Base-by-base conservation (phyloP, 2,329 filamentous ascomycete species). In the Aspergillus unguis region DNA sequence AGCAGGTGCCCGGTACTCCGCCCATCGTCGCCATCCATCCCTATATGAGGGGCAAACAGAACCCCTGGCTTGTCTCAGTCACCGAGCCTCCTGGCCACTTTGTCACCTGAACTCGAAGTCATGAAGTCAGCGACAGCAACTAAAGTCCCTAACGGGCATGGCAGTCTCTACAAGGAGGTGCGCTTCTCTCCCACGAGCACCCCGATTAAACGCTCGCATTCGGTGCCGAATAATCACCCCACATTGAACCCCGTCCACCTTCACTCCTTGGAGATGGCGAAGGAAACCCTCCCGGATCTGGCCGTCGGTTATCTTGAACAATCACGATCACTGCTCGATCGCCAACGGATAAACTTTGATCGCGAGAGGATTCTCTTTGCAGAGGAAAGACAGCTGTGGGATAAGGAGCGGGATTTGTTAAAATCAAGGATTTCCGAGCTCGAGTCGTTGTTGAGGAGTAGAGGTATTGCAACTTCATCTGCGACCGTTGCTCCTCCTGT, bases 371-470 rank as follows among this genome's bases (percentile, higher is more conserved):
- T 62, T 29, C 59, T 73, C 5, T 76, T 77, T 52, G 66, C 69
- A 3, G 66, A 74, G 37, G 75, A 77, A 55, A 64, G 75, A 45
- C 70, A 61, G 51, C 55, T 76, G 31, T 77, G 75, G 75, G 68
- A 72, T 25, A 71, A 70, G 43, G 75, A 77, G 60, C 63, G 74
- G 35, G 58, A 59, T n/a, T 56, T 76, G 35, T 59, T 77, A 31
- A 72, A 67, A 57, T 60, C 67, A 29, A 70, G 69, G 47, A 77
- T 77, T 47, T 58, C 62, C 6, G 71, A 76, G 53, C 54, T 77
- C 37, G 74, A 77, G 58, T 61, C 61, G 11, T 57, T 63, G 37
- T 42, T 71, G 42, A 67, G 63, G 50, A 60, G 42, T 8, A 54
- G 54, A 42, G 58, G 51, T 28, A 36, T 49, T 41, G 37, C 49